phyloP scores from a whole-genome alignment of 371 early-diverging fungal species.

The Lichtheimia corymbifera region DNA sequence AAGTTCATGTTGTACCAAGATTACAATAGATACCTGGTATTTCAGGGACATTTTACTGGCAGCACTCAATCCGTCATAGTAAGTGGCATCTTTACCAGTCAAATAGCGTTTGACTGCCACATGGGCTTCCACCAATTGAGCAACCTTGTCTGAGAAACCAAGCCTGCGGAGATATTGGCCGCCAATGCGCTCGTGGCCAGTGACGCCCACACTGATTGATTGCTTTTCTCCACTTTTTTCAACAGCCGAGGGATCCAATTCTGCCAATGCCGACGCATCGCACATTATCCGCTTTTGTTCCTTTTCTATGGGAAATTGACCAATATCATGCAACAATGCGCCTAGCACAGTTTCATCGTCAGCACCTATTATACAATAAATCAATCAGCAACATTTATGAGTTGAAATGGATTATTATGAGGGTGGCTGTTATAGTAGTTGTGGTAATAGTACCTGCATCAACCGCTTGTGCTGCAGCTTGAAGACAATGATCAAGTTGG shows the following conservation, averaged over 20 bases:
- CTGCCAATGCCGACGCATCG: conserved; percentile 29
- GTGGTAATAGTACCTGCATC: conserved; percentile 34
- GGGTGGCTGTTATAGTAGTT: too few relatives aligned
- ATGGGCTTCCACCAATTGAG: conserved; percentile 53
- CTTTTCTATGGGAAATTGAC: conserved; percentile 49
- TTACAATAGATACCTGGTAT: conserved; percentile 35
- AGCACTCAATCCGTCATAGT: conserved; percentile 44
- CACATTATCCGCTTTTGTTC: conserved; percentile 52
- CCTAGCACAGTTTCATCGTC: conserved; percentile 56
- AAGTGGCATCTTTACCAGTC: conserved; percentile 43
- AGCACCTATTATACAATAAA: conserved; percentile 18
- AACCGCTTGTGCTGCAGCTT: conserved; percentile 47
- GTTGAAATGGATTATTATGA: background rate
- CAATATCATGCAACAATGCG: conserved; percentile 59
- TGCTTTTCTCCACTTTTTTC: background rate
- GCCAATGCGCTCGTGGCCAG: conserved; percentile 54
- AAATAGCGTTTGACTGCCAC: conserved; percentile 58
- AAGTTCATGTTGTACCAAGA: background rate
- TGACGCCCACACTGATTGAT: conserved; percentile 41
- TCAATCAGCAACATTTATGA: background rate
- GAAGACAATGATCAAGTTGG: conserved; percentile 56
- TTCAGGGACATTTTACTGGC: conserved; percentile 56
- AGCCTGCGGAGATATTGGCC: conserved; percentile 48
- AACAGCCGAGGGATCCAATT: conserved; percentile 20
- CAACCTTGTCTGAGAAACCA: conserved; percentile 54